Base-by-base conservation (phyloP, 108 stramenopile genomes). In the Skeletonema potamos region DNA sequence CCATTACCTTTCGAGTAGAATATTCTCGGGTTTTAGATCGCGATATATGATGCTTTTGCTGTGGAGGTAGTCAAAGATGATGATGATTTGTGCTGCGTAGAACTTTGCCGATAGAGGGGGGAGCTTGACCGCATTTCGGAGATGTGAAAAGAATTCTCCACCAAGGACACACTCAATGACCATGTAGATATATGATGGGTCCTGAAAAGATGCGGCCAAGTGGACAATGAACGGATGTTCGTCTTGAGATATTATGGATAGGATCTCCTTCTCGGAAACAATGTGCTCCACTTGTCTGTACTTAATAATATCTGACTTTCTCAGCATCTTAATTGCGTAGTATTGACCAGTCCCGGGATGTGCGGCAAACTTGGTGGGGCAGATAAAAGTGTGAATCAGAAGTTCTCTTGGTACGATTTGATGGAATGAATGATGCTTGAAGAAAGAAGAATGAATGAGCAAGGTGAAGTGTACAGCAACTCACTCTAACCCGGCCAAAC, bases 61-160 rank as follows among this genome's bases (percentile, higher is more conserved):
- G 69, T 99, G 98, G 77, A 99, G 83, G 70, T 95, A 89, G 73
- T 96, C 96, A 56, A 99, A 96, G 18, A 95, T 92, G 15, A 95
- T 73, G 29, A 86, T 69, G 13, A 98, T 82, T 33, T 91, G 92
- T 22, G 74, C 76, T 11, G 86, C 86, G 41, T 84, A 94, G 74
- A 94, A 94, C 29, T 71, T 77, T 48, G 91, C 89, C 68, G 73
- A 68, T 73, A 68, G 34, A 73, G 55, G 61, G 61, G 73, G 27
- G 80, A 87, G 66, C 77, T 76, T 60, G 17, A 27, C 77, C 34
- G 85, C 66, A 74, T 83, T 74, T 62, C 87, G 69, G 0, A 77
- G 46, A 66, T 62, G 86, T 22, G 81, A 70, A 70, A 91, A 93
- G 62, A 94, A 74, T 56, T 94, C 93, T n/a, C 93, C 93, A 54